These are phyloP conservation scores for Neofusicoccum laricinum DNA, from an alignment of 2,329 filamentous ascomycete species.

Conservation along the genomic window DNA sequence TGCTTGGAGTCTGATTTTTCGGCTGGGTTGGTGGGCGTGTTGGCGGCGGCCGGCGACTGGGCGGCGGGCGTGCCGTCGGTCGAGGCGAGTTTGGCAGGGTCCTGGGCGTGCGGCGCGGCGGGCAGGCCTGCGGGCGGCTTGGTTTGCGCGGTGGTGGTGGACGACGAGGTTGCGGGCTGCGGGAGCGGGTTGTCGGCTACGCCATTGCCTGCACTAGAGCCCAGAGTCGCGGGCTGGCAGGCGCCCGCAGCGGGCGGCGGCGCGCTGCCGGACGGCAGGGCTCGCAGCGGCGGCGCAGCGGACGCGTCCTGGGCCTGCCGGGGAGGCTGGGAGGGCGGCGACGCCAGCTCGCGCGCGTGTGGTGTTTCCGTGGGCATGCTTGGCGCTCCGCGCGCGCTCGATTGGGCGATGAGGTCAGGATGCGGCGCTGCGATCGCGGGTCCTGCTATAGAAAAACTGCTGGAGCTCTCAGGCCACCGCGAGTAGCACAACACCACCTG, in stretches of 20 bases:
- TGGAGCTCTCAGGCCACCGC: background rate
- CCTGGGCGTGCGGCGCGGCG: background rate
- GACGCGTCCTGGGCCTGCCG: background rate
- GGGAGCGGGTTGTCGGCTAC: constrained; percentile 3
- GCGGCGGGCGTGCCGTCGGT: background rate
- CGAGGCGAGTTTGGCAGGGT: background rate
- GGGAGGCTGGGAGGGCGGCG: background rate
- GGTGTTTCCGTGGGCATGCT: constrained; percentile 11
- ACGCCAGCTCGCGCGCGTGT: background rate
- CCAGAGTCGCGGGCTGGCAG: background rate
- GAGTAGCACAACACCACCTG: constrained; percentile 15
- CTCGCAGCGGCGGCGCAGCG: background rate
- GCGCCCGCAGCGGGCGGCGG: background rate
- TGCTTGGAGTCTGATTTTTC: constrained; percentile 11
- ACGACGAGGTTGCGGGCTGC: background rate
- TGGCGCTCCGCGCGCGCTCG: background rate
- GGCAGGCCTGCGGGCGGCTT: background rate
- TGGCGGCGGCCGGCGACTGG: background rate
- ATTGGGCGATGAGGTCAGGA: constrained; percentile 15
- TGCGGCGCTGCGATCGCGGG: constrained; percentile 1
- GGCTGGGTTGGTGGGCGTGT: background rate
- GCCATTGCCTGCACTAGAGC: constrained; percentile 1
- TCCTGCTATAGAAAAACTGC: background rate
- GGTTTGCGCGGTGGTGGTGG: background rate
- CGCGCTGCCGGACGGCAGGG: background rate